Evolutionary conservation across 805 yeast genomes (phyloP), one percentile per base, ranked within the genome.

Genomic region (Cyberlindnera veronae): DNA sequence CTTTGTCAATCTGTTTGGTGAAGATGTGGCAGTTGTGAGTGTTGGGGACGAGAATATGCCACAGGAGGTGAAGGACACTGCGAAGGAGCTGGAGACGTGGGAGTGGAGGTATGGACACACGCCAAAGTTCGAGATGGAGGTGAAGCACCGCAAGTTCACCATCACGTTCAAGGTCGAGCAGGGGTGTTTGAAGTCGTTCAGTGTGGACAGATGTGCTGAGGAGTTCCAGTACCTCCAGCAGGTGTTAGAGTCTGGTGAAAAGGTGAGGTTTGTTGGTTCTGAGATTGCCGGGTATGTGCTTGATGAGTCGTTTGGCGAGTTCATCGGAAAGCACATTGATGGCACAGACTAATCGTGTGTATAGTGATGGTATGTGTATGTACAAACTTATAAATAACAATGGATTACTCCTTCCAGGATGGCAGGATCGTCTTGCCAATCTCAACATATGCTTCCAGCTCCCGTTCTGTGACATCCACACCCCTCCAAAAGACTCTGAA

Each of bases 51-150:
- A 35, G 47, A 38, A 72, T 55, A 20, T 57, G 3, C 57, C 54
- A n/a, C 48, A 49, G 1, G 77, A 76, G 23, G 64, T 84, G 0
- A 21, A 40, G 3, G 52, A 66, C 3, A 63, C 66, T 1, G 67
- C 69, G 23, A 42, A 61, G 0, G 70, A 69, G 20, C 62, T 87
- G 15, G 54, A 64, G 31, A 60, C 69, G 16, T 83, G 93, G 84
- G 66, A 74, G 2, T 90, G 96, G 95, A 75, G 66, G 27, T 88
- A 65, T 59, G 90, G 88, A 1, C 67, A 71, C 16, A 83, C 96
- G 0, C 96, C 97, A 0, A 70, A 67, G 43, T 93, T 91, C 58
- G 67, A 72, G 29, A 78, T 84, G 42, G 52, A 54, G 1, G 56
- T 84, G 15, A 54, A 52, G 3, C 61, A 66, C 30, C 58, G 59